These are phyloP conservation scores for Penicillium sp. DNA, from an alignment of 2,329 filamentous ascomycete genomes.

Conservation along the genomic window DNA sequence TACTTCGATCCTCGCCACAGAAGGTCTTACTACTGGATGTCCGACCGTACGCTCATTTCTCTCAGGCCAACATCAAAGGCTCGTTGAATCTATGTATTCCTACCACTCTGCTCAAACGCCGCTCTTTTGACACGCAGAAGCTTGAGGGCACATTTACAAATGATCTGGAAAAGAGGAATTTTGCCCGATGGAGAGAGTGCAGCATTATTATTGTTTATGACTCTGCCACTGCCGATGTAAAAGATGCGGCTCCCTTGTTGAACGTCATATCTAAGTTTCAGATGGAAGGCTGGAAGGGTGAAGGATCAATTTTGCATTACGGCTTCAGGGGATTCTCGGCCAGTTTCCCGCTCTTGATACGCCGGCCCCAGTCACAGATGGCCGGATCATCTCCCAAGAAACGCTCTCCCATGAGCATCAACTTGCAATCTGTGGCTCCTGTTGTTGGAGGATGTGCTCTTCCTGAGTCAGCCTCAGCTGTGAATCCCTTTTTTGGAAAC, in stretches of 20 bases:
- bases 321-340: conserved; percentile 74
- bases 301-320: conserved; percentile 71
- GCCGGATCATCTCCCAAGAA: conserved; percentile 42
- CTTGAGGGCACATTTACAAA: conserved; percentile 81
- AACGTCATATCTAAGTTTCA: conserved; percentile 94
- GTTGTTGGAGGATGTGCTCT: conserved; percentile 88
- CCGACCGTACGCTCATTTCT: conserved; percentile 79
- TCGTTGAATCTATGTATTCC: conserved; percentile 92
- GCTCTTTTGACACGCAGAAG: conserved; percentile 85
- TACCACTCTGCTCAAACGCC: conserved; percentile 85
- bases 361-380: conserved; percentile 25
- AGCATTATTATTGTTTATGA: conserved; percentile 87
- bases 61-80: conserved; percentile 69
- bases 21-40: conserved; percentile 75
- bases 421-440: conserved; percentile 60
- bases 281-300: conserved; percentile 74
- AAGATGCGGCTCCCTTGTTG: conserved; percentile 74
- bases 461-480: conserved; percentile 62
- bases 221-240: conserved; percentile 68
- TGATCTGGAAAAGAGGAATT: conserved; percentile 65
- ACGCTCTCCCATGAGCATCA: conserved; percentile 52
- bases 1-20: conserved; percentile 53
- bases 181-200: conserved; percentile 71
- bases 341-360: conserved; percentile 56
- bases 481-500: conserved; percentile 91